Evolutionary conservation across 1,284 basidiomycete genomes (phyloP), one percentile per base, ranked within the genome.

Genomic region (Boletus sp.): DNA sequence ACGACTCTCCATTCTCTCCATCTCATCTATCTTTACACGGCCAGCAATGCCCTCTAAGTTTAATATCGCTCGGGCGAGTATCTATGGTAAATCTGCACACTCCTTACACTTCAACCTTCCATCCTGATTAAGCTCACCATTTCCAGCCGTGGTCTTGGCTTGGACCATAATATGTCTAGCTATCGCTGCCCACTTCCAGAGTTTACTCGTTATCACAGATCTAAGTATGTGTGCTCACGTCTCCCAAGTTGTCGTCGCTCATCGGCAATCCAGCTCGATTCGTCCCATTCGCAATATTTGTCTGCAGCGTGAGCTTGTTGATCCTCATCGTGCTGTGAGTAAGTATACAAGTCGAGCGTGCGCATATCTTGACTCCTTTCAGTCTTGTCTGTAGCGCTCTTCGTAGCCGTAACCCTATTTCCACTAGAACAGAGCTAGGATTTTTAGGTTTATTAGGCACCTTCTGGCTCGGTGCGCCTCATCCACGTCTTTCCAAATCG

Each of bases 271-370:
- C 52, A 90, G 88, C 87, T 70, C 84, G 81, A 72, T 91, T 90
- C 64, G 81, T 91, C 40, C 88, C 88, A 16, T 87, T 89, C 58
- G 82, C 87, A 49, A 78, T 90, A 61, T 90, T 90, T 57, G 85
- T 88, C 36, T 86, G 82, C 57, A 72, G 72, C 36, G 77, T 75
- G 34, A 87, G 82, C 61, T 61, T 89, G 59, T 66, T 85, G 54
- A 77, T 88, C 57, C 75, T 88, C 48, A 57, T 80, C 39, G 68
- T 78, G 45, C 74, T 91, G 86, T 88, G 53, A 60, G 82, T 61
- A 5, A 17, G 46, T 23, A 10, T n/a, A 27, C n/a, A 17, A 37
- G n/a, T 32, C 27, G 25, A 23, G 3, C 22, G 16, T 43, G 36
- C 34, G 33, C 33, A 40, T 29, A 39, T 42, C 26, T 51, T 55